phyloP scores from a whole-genome alignment of 164 flowering plant species.

The Kingdonia uniflora region DNA sequence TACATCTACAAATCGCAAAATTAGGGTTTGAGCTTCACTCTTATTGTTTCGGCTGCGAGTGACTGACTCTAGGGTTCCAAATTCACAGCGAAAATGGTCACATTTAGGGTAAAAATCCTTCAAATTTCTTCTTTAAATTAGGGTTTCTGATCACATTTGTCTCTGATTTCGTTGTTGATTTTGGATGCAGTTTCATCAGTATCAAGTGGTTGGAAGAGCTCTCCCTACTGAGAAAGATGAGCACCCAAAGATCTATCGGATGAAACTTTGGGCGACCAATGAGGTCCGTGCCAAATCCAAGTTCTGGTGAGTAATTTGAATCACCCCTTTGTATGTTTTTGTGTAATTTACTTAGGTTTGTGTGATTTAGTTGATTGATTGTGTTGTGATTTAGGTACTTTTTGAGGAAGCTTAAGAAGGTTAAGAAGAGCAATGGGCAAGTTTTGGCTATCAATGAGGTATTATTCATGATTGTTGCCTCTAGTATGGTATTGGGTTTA shows the following conservation, averaged over 20 bases:
- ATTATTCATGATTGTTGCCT: not conserved
- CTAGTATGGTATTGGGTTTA: not conserved
- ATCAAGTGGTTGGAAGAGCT: slow-evolving; percentile 25
- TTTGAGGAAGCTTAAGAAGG: slow-evolving; percentile 12
- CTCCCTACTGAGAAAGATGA: slow-evolving; percentile 19
- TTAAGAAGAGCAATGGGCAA: slow-evolving; percentile 11
- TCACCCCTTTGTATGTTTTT: not conserved
- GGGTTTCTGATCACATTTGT: no score
- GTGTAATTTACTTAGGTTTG: not conserved
- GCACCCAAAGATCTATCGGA: slow-evolving; percentile 24
- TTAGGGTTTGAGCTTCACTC: no score
- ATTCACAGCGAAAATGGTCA: no score
- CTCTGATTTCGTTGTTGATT: no score
- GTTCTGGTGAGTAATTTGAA: slow-evolving; percentile 16
- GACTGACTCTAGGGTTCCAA: no score
- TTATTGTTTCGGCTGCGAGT: no score
- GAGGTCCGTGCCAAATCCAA: slow-evolving; percentile 27
- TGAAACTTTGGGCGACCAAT: slow-evolving; percentile 28
- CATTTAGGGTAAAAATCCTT: no score
- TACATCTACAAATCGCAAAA: no score
- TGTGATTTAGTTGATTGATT: not conserved
- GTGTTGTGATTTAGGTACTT: not conserved
- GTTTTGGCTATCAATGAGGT: slow-evolving; percentile 10
- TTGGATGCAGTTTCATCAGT: slow-evolving; percentile 17
- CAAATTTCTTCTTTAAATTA: no score